A percentile compares a stretch with the other conserved stretches of the same genome.
Evolutionary conservation across 1,139 yeast genomes (phyloP).

Genomic region (Geotrichum phurueaensis): DNA sequence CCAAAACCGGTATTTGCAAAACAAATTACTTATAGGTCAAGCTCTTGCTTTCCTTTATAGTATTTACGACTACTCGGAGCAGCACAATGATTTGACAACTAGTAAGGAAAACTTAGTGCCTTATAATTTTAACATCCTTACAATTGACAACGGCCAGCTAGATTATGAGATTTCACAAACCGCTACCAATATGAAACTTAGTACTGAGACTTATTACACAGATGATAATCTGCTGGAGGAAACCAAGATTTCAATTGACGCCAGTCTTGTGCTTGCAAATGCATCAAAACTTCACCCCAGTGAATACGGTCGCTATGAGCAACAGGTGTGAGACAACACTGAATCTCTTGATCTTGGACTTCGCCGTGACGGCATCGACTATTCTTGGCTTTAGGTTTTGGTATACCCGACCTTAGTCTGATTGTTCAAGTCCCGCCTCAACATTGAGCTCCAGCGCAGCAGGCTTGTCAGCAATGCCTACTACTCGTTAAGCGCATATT

Average conservation of each 20-base stretch:
- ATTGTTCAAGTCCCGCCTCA: background rate
- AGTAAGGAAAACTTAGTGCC: background rate
- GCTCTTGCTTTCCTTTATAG: background rate
- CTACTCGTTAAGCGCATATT: background rate
- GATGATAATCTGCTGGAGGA: background rate
- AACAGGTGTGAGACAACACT: background rate
- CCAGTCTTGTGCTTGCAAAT: background rate
- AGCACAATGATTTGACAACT: background rate
- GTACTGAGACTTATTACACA: background rate
- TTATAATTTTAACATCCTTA: background rate
- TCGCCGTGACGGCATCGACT: background rate
- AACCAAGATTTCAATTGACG: background rate
- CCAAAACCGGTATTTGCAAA: background rate
- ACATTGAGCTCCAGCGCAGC: background rate
- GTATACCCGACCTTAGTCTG: background rate
- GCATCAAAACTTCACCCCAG: background rate
- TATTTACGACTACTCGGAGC: background rate
- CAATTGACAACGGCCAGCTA: background rate
- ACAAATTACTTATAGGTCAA: background rate
- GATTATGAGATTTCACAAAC: background rate
- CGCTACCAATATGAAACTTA: background rate
- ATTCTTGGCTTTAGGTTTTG: background rate
- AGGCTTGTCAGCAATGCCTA: background rate
- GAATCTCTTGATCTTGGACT: background rate
- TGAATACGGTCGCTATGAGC: background rate